phyloP scores from a whole-genome alignment of 495 filamentous ascomycete genomes.

The Gamarada debralockiae region DNA sequence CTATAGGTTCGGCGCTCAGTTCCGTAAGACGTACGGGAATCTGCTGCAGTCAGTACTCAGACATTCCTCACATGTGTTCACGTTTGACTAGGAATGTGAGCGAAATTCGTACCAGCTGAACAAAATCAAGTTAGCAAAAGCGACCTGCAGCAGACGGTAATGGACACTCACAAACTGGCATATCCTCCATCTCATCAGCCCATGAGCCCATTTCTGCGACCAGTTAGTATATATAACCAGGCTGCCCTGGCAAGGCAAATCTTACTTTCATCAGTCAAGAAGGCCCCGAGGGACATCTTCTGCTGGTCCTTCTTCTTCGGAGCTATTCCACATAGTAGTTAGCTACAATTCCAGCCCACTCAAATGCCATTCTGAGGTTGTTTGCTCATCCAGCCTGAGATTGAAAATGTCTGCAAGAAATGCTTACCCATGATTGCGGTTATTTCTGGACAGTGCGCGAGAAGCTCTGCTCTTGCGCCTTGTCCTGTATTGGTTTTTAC shows the following conservation, averaged over 20 bases:
- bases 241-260: slow-evolving; percentile 4
- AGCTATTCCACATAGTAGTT: slow-evolving; percentile 51
- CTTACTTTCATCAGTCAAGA: slow-evolving; percentile 84
- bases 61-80: not conserved
- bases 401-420: slow-evolving; percentile 11
- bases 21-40: slow-evolving; percentile 24
- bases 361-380: not conserved
- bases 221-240: slow-evolving; percentile 31
- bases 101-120: slow-evolving; percentile 11
- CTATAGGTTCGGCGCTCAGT: slow-evolving; percentile 24
- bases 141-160: not conserved
- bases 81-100: not conserved
- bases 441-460: slow-evolving; percentile 24
- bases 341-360: slow-evolving; percentile 25
- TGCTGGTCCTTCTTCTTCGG: slow-evolving; percentile 79
- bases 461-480: slow-evolving; percentile 20
- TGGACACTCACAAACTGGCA: slow-evolving; percentile 26
- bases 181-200: slow-evolving; percentile 92
- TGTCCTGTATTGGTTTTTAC: slow-evolving; percentile 8
- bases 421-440: slow-evolving; percentile 86
- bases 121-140: slow-evolving; percentile 13
- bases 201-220: slow-evolving; percentile 80
- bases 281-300: slow-evolving; percentile 91
- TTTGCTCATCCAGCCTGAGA: not conserved
- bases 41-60: slow-evolving; percentile 15